phyloP scores from a whole-genome alignment of 495 filamentous ascomycete species.

The Aspergillus steynii region DNA sequence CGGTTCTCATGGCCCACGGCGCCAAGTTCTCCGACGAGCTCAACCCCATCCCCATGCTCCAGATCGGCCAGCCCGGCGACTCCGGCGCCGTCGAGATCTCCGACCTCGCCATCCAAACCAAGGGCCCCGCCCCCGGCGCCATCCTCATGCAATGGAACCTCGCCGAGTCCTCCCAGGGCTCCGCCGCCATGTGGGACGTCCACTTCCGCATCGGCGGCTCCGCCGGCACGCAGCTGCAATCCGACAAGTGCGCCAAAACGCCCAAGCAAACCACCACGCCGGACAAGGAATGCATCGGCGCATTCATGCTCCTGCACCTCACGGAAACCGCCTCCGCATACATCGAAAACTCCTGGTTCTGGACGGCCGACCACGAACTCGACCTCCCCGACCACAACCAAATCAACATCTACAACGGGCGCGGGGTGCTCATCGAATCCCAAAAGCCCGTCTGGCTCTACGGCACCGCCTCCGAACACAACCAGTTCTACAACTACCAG shows the following conservation, averaged over 20 bases:
- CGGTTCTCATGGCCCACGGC: conserved; percentile 83
- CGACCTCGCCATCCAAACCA: conserved; percentile 63
- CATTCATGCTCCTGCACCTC: conserved; percentile 83
- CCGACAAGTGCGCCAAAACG: conserved; percentile 65
- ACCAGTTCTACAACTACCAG: conserved; percentile 88
- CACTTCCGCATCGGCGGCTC: conserved; percentile 84
- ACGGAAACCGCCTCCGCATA: conserved; percentile 70
- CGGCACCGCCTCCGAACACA: conserved; percentile 85
- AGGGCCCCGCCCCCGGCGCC: conserved; percentile 78
- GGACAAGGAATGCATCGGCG: conserved; percentile 61
- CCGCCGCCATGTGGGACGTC: conserved; percentile 85
- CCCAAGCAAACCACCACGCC: conserved; percentile 57
- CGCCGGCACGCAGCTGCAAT: conserved; percentile 77
- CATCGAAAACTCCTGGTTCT: conserved; percentile 92
- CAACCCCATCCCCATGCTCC: conserved; percentile 63
- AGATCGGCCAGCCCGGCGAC: conserved; percentile 79
- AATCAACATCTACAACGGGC: conserved; percentile 89
- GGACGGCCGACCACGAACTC: conserved; percentile 93
- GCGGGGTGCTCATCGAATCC: conserved; percentile 77
- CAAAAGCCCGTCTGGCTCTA: conserved; percentile 61
- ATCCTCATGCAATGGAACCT: conserved; percentile 93
- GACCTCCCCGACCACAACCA: conserved; percentile 75
- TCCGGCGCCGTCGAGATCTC: conserved; percentile 78
- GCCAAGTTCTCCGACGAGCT: conserved; percentile 65
- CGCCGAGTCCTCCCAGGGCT: conserved; percentile 62